Evolutionary conservation across 1,284 basidiomycete genomes (phyloP).

Genomic region (Peniophora sp.): DNA sequence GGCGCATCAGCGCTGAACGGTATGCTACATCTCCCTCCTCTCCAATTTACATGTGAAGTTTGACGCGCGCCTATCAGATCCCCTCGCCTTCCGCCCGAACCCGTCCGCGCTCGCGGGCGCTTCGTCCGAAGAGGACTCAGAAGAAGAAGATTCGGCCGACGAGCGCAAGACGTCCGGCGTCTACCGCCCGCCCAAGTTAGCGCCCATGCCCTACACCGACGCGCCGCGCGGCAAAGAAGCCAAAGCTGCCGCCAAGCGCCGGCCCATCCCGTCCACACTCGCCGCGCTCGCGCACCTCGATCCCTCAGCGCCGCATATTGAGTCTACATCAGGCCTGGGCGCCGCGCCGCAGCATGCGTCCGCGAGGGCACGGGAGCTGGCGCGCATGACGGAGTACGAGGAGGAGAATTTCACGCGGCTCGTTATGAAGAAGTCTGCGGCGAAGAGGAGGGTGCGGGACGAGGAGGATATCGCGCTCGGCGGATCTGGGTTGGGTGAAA

Average conservation of each 20-base stretch:
- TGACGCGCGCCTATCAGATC: constrained; percentile 51
- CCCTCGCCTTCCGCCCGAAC: constrained; percentile 87
- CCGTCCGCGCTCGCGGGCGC: constrained; percentile 54
- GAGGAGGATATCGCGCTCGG: constrained; percentile 94
- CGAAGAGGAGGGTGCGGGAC: constrained; percentile 70
- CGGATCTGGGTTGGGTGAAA: constrained; percentile 40
- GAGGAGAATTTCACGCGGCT: constrained; percentile 94
- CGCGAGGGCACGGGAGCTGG: constrained; percentile 69
- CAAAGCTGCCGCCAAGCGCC: constrained; percentile 25
- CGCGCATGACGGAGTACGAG: constrained; percentile 85
- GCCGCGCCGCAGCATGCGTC: constrained; percentile 50
- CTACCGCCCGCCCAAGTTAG: constrained; percentile 89
- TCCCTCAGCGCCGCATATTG: constrained; percentile 55
- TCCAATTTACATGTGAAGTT: neutral
- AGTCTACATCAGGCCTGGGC: constrained; percentile 77
- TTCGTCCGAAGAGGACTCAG: constrained; percentile 25
- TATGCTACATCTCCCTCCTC: constrained; percentile 25
- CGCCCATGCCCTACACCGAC: constrained; percentile 87
- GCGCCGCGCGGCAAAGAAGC: constrained; percentile 38
- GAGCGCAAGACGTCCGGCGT: constrained; percentile 41
- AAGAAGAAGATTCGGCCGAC: constrained; percentile 18
- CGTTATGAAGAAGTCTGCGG: constrained; percentile 88
- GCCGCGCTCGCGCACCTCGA: constrained; percentile 61
- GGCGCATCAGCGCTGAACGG: constrained; percentile 57
- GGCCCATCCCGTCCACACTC: constrained; percentile 63